Base-by-base conservation (phyloP, 2,329 filamentous ascomycete genomes). In the Cladosporium phlei region DNA sequence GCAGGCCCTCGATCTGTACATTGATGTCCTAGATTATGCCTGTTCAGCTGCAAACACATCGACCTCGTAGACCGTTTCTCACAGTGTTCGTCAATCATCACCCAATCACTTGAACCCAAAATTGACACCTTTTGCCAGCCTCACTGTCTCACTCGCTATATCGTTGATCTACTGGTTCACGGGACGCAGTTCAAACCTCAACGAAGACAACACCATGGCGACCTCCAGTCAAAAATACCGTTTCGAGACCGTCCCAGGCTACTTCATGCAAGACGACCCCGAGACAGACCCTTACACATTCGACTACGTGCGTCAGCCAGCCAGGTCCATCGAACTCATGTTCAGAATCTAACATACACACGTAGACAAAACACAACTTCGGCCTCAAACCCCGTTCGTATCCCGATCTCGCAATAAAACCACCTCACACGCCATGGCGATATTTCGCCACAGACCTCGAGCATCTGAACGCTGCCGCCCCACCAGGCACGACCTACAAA, bases 381-480 rank as follows among this genome's bases (percentile, higher is more conserved):
- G 75, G 75, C 27, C 66, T 78, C 8, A 73, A 77, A 16, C 55
- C 68, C 27, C 69, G 66, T 28, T 50, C 56, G 2, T 77, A 78
- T 54, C 59, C 48, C 7, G 46, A 57, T 2, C 65, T 69, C 32
- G 65, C 71, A 37, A 57, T 63, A 37, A 52, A 65, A 12, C 63
- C 66, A 16, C 58, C 65, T 49, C 70, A 71, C 53, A 78, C 77
- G 0, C 79, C 79, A 61, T 87, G 83, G 83, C 69, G 82, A 62
- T 74, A 78, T n/a, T 83, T 86, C 48, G 68, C 70, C 32, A 63
- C 75, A 50, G 80, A 81, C 56, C 72, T 86, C 21, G 58, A 69
- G 16, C 66, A 69, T 19, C 61, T 86, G 28, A 83, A 50, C 37
- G 33, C 42, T 22, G 83, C 66, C 56, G 48, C 63, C 2, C 59